Evolutionary conservation across 192 early-diverging fungal species (phyloP).

Genomic region (Dispira simplex): DNA sequence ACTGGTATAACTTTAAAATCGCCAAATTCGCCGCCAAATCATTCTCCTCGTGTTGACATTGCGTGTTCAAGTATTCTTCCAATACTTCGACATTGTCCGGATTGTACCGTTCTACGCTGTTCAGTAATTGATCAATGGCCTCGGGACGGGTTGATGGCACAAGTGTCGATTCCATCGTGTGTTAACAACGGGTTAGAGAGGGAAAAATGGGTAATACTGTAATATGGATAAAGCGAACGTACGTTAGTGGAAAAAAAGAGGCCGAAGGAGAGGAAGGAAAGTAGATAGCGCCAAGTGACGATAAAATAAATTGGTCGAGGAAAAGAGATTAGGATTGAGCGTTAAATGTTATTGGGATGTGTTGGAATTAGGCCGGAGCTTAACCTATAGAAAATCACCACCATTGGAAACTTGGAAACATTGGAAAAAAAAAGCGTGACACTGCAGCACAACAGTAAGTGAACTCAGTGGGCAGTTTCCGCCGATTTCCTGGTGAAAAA

Average conservation of each 20-base stretch:
- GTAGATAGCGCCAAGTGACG: background rate
- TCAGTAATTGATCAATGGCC: slow-evolving; percentile 56
- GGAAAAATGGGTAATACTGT: background rate
- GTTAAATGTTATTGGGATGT: background rate
- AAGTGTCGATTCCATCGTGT: slow-evolving; percentile 12
- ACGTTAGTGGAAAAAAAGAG: background rate
- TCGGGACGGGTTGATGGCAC: slow-evolving; percentile 43
- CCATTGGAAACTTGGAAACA: background rate
- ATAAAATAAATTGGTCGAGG: background rate
- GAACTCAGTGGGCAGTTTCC: background rate
- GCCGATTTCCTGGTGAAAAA: background rate
- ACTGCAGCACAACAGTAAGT: background rate
- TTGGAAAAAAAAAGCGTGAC: too few species aligned
- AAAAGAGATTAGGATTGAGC: background rate
- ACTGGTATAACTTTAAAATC: slow-evolving; percentile 89
- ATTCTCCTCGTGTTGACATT: slow-evolving; percentile 65
- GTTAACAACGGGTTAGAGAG: background rate
- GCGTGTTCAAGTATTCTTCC: slow-evolving; percentile 65
- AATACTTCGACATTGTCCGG: slow-evolving; percentile 69
- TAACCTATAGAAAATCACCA: background rate
- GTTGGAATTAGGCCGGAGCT: background rate
- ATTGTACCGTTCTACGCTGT: slow-evolving; percentile 82
- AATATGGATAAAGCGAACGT: background rate
- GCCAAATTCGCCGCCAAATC: slow-evolving; percentile 87
- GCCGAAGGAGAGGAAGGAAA: background rate